These are phyloP conservation scores for Lyophyllum decastes DNA, from an alignment of 768 basidiomycete genomes.

Conservation along the genomic window DNA sequence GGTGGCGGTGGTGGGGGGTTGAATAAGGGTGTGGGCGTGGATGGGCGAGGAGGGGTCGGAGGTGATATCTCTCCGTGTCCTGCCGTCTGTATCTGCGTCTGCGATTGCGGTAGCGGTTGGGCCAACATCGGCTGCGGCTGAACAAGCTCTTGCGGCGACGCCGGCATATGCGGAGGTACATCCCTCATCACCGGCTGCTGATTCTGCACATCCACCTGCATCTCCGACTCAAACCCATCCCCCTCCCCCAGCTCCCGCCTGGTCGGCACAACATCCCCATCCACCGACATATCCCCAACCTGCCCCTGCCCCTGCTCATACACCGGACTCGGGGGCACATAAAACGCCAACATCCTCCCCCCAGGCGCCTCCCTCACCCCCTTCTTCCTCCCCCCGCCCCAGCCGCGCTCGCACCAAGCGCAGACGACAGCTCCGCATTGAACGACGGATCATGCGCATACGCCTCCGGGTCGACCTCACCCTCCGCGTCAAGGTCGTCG, in stretches of 20 bases:
- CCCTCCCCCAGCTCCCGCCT: background rate
- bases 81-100: too few relatives aligned
- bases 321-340: constrained; percentile 23
- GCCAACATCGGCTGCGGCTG: too few relatives aligned
- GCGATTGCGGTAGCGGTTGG: background rate
- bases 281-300: background rate
- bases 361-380: background rate
- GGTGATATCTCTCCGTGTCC: too few relatives aligned
- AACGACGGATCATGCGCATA: constrained; percentile 36
- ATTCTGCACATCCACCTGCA: background rate
- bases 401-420: constrained; percentile 2
- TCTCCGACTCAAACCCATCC: background rate
- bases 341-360: constrained; percentile 26
- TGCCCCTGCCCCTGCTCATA: background rate
- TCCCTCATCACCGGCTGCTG: background rate
- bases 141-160: background rate
- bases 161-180: background rate
- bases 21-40: too few relatives aligned
- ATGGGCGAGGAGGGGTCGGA: too few relatives aligned
- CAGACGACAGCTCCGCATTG: constrained; percentile 36
- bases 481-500: constrained; percentile 32
- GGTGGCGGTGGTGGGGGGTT: background rate
- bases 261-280: background rate
- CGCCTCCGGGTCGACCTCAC: constrained; percentile 34
- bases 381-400: background rate